Conservation (phyloP, 768 basidiomycete genomes). For the Leccinum variicolor region DNA sequence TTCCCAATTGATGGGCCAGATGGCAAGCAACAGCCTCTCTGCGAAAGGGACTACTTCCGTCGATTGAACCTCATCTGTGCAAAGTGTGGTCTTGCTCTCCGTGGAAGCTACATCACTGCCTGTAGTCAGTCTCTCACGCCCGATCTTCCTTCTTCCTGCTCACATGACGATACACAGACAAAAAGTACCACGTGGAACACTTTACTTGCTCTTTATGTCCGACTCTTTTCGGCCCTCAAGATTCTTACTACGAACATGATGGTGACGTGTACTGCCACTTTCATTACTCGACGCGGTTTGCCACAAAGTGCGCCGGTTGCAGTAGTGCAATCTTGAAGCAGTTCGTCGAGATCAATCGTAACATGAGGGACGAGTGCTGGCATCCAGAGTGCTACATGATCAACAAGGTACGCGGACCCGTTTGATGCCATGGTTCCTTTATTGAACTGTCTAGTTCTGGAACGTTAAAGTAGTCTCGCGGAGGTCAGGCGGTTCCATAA, state of each 20-base stretch:
- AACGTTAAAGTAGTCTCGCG: constrained; percentile 90
- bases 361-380: constrained; percentile 98
- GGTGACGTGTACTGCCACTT: constrained; percentile 99
- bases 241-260: constrained; percentile 98
- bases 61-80: constrained; percentile 94
- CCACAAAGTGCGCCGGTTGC: constrained; percentile 97
- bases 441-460: constrained; percentile 73
- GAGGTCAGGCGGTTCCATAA: constrained; percentile 59
- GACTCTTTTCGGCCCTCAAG: constrained; percentile 94
- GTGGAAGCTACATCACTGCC: constrained; percentile 98
- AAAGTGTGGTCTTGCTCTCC: constrained; percentile 89
- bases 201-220: constrained; percentile 98
- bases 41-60: constrained; percentile 97
- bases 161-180: constrained; percentile 51
- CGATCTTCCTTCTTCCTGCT: constrained; percentile 4
- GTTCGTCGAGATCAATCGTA: constrained; percentile 99
- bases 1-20: constrained; percentile 95
- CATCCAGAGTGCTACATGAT: constrained; percentile 99
- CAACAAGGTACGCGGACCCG: constrained; percentile 70
- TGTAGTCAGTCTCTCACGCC: constrained; percentile 66
- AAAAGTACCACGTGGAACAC: constrained; percentile 99
- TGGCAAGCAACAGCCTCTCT: constrained; percentile 88
- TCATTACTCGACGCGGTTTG: constrained; percentile 98
- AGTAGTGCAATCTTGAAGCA: constrained; percentile 97
- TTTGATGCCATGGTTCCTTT: constrained; percentile 2